phyloP scores from a whole-genome alignment of 1,284 basidiomycete genomes.

The Mycena citricolor region DNA sequence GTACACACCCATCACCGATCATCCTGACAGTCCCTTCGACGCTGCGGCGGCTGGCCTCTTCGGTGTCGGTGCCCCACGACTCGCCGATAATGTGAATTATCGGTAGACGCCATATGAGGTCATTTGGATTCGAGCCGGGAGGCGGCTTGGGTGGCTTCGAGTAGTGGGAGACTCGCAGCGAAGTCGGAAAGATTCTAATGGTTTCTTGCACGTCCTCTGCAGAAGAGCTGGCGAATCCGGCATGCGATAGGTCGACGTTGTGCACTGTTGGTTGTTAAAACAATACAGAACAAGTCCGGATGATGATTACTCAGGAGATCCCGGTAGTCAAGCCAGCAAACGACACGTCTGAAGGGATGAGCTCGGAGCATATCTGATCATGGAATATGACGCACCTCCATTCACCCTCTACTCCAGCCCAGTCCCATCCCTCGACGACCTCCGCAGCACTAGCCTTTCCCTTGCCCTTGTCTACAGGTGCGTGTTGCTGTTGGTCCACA shows the following conservation, averaged over 20 bases:
- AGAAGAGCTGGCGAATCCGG: constrained; percentile 29
- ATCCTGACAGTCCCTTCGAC: constrained; percentile 49
- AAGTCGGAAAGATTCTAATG: constrained; percentile 53
- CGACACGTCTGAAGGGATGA: constrained; percentile 41
- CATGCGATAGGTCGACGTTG: constrained; percentile 29
- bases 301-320: constrained; percentile 46
- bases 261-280: constrained; percentile 30
- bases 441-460: constrained; percentile 23
- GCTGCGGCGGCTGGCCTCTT: constrained; percentile 29
- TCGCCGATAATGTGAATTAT: constrained; percentile 52
- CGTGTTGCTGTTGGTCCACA: constrained; percentile 12
- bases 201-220: constrained; percentile 43
- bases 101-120: constrained; percentile 39
- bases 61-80: constrained; percentile 39
- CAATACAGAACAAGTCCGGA: constrained; percentile 1
- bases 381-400: constrained; percentile 47
- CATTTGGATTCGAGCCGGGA: constrained; percentile 19
- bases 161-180: constrained; percentile 45
- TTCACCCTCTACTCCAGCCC: constrained; percentile 55
- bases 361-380: constrained; percentile 1
- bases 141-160: constrained; percentile 36
- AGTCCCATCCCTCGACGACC: constrained; percentile 49
- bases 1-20: constrained; percentile 48
- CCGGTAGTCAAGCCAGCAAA: constrained; percentile 60
- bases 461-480: constrained; percentile 19